Conservation (phyloP, 192 early-diverging fungal genomes). For the Coemansia sp. region DNA sequence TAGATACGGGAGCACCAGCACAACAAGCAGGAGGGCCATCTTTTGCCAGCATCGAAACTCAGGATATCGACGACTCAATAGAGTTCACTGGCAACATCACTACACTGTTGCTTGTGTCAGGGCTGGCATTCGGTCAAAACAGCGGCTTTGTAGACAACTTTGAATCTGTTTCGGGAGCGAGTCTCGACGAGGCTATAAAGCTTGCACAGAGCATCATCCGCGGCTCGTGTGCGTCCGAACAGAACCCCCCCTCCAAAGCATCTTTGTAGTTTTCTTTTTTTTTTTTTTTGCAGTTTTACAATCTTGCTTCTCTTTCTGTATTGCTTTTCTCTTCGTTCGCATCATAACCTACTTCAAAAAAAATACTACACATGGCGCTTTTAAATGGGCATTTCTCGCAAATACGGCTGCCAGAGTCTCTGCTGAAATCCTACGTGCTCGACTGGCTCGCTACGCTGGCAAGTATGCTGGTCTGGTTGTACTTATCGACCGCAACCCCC, state of each 20-base stretch:
- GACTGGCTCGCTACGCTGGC: conserved; percentile 62
- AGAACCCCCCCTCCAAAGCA: neutral
- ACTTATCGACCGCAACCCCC: conserved; percentile 60
- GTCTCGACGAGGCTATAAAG: neutral
- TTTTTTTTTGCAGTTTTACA: no score
- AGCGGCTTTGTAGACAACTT: neutral
- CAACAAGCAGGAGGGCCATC: neutral
- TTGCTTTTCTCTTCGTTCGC: neutral
- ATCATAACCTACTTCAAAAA: no score
- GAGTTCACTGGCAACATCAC: neutral
- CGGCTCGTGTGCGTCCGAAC: neutral
- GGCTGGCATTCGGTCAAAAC: neutral
- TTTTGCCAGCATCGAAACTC: neutral
- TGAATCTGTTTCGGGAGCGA: neutral
- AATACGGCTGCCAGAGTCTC: conserved; percentile 12
- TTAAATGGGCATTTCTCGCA: neutral
- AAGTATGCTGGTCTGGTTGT: conserved; percentile 62
- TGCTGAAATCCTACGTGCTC: conserved; percentile 35
- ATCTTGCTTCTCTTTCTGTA: neutral
- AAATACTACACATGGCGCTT: neutral
- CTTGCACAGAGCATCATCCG: neutral
- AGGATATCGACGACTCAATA: neutral
- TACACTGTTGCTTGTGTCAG: neutral
- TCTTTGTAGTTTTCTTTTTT: neutral
- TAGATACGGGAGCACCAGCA: neutral